These are phyloP conservation scores for Colletotrichum brevisporum DNA, from an alignment of 2,329 filamentous ascomycete genomes.

Conservation along the genomic window DNA sequence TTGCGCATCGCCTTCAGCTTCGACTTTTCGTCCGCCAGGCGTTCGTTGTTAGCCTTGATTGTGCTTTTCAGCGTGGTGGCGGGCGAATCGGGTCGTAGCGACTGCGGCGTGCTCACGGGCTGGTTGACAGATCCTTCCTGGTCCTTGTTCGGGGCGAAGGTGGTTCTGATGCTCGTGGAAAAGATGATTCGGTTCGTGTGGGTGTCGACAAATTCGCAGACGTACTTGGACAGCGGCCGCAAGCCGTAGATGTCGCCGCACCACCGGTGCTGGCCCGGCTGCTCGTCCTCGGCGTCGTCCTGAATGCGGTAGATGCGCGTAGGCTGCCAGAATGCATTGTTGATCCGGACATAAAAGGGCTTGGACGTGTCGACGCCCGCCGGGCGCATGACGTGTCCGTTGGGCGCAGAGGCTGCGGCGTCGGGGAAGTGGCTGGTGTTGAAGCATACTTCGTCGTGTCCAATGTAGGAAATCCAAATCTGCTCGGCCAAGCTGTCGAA, in stretches of 20 bases:
- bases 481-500: conserved; percentile 79
- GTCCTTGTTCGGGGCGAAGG: conserved; percentile 62
- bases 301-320: conserved; percentile 75
- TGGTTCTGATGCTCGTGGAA: conserved; percentile 79
- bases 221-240: conserved; percentile 81
- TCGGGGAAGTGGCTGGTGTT: conserved; percentile 76
- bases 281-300: conserved; percentile 45
- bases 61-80: conserved; percentile 83
- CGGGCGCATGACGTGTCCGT: conserved; percentile 52
- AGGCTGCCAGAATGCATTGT: conserved; percentile 85
- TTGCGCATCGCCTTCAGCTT: conserved; percentile 80
- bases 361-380: conserved; percentile 76
- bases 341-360: conserved; percentile 84
- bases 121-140: conserved; percentile 53
- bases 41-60: conserved; percentile 79
- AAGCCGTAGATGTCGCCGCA: conserved; percentile 79
- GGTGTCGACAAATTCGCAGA: conserved; percentile 82
- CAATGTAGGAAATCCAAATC: conserved; percentile 87
- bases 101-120: conserved; percentile 64
- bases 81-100: conserved; percentile 81
- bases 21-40: conserved; percentile 77
- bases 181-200: conserved; percentile 77
- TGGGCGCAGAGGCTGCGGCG: conserved; percentile 45
- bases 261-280: conserved; percentile 69
- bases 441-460: conserved; percentile 83